Base-by-base conservation (phyloP, 352 stramenopile species). In the Phytophthora chlamydospora region DNA sequence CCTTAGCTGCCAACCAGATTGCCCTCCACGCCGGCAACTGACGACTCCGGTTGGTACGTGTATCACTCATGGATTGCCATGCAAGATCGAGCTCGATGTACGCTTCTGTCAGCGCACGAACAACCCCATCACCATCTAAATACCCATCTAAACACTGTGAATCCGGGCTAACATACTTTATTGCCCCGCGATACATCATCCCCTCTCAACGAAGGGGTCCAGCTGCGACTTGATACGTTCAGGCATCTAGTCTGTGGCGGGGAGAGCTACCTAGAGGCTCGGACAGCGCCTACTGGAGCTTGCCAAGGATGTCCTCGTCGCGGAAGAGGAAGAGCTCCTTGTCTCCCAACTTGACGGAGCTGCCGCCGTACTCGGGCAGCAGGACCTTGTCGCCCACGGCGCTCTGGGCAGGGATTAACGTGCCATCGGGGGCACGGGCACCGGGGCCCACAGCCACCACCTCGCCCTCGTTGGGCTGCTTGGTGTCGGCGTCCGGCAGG, bases 221-320 rank as follows among this genome's bases (percentile, higher is more conserved):
- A 36, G 46, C 17, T 24, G 40, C 29, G 34, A 44, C 35, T 14
- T 44, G 36, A 50, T 32, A 38, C 10, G 40, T 45, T 58, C 47
- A 36, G 40, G 31, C 29, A 16, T 40, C 45, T 62, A 53, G 21
- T 24, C 21, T 24, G 21, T 24, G 21, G 21, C 21, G 21, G 21
- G 21, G 21, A 24, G 21, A 24, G 21, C 21, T 24, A 24, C 62
- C 19, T 39, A 53, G 48, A 55, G 11, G 13, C 17, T 24, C 32
- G 17, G n/a, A 16, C 32, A 54, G 27, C 17, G 29, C 71, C 74
- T 91, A 94, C 71, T 93, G 77, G 76, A 98, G 96, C 82, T 98
- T 98, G 73, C 95, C 96, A 57, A 99, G 91, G 78, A 99, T 98
- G 78, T 99, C 96, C 31, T 98, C 93, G 75, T 99, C 93, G 65